Evolutionary conservation across 352 stramenopile genomes (phyloP).

Genomic region (Pythium aristosporum): DNA sequence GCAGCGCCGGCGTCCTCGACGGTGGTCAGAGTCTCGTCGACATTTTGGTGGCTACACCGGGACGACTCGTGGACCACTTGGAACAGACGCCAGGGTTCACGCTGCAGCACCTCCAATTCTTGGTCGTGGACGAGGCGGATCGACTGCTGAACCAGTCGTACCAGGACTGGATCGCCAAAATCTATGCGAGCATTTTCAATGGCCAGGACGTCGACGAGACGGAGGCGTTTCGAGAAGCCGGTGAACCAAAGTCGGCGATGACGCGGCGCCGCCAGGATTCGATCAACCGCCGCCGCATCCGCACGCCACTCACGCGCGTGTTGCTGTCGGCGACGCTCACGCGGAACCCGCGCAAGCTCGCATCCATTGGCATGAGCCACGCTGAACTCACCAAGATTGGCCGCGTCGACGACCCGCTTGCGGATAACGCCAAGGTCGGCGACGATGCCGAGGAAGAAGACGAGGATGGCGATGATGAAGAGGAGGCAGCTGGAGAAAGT

Average conservation of each 20-base stretch:
- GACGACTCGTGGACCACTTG: conserved; percentile 96
- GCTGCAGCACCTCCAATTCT: conserved; percentile 94
- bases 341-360: conserved; percentile 95
- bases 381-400: conserved; percentile 92
- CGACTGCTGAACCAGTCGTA: conserved; percentile 96
- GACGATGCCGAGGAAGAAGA: conserved; percentile 33
- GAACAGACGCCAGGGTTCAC: conserved; percentile 97
- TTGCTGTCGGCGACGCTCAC: conserved; percentile 98
- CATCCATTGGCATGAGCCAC: conserved; percentile 93
- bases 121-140: conserved; percentile 98
- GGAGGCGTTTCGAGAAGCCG: conserved; percentile 15
- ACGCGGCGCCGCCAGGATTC: conserved; percentile 73
- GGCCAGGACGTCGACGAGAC: conserved; percentile 50
- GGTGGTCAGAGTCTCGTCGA: conserved; percentile 89
- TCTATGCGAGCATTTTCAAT: conserved; percentile 86
- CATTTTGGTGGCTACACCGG: conserved; percentile 97
- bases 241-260: conserved; percentile 28
- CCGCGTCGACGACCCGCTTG: conserved; percentile 54
- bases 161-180: conserved; percentile 95
- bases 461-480: conserved; percentile 26
- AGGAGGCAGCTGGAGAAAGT: conserved; percentile 24
- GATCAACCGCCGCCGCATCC: conserved; percentile 78
- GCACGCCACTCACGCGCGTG: conserved; percentile 91
- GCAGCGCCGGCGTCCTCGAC: conserved; percentile 33
- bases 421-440: conserved; percentile 63